Evolutionary conservation across 257 asterid species (phyloP).

Genomic region (Solanum lignicaule): DNA sequence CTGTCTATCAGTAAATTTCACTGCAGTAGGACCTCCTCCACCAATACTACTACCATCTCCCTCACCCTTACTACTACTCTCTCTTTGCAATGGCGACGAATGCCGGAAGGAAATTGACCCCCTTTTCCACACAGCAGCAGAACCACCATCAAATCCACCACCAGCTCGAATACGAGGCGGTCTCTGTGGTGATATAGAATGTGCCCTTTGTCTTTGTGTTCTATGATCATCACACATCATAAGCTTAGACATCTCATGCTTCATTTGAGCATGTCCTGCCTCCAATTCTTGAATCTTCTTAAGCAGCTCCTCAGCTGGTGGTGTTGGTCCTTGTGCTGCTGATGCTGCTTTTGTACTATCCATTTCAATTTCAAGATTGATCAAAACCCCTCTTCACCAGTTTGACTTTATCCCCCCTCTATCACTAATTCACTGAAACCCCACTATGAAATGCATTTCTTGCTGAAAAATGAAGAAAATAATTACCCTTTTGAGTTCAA

Average conservation of each 20-base stretch:
- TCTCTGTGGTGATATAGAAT: slow-evolving; percentile 74
- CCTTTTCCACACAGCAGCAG: slow-evolving; percentile 39
- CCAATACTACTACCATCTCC: neutral
- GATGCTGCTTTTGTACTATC: slow-evolving; percentile 19
- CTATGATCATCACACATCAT: slow-evolving; percentile 12
- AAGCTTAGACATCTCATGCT: slow-evolving; percentile 70
- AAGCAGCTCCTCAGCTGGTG: slow-evolving; percentile 81
- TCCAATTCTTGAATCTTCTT: slow-evolving; percentile 84
- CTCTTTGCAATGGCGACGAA: slow-evolving; percentile 81
- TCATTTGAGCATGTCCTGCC: slow-evolving; percentile 68
- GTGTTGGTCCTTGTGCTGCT: slow-evolving; percentile 6
- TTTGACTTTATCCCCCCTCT: neutral
- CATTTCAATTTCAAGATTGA: slow-evolving; percentile 22
- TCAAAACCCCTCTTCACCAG: neutral
- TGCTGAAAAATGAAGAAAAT: neutral
- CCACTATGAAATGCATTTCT: neutral
- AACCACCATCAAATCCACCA: slow-evolving; percentile 26
- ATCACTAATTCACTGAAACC: neutral
- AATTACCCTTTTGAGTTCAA: neutral
- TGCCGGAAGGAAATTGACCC: slow-evolving; percentile 63
- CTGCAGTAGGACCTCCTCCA: slow-evolving; percentile 35
- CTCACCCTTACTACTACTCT: slow-evolving; percentile 34
- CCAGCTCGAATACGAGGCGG: slow-evolving; percentile 21
- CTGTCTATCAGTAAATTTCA: slow-evolving; percentile 61
- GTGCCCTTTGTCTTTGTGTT: slow-evolving; percentile 53